Evolutionary conservation across 345 rosid genomes (phyloP), one percentile per base, ranked within the genome.

Genomic region (Citrus trifoliata): DNA sequence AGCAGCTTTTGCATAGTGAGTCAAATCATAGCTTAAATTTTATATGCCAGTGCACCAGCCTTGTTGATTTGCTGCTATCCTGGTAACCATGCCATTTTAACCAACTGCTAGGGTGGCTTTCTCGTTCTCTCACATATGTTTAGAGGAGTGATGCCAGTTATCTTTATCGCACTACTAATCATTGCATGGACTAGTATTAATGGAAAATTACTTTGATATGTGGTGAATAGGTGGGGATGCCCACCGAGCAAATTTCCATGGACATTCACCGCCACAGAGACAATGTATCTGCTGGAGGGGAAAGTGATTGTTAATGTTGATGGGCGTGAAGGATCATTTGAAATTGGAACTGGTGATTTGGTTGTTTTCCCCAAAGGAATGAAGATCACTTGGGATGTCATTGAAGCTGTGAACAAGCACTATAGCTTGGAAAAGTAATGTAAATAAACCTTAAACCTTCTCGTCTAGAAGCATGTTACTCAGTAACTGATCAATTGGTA

Each of bases 341-440:
- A 83, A 78, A 85, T 87, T 28, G 78, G 84, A 33, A 82, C 85
- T 13, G 87, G 90, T 33, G 88, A 88, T 82, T 78, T 88, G 85
- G 88, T 79, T 67, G 81, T 85, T 13, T 88, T 88, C 40, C 88
- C 90, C 12, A 79, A 85, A 77, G 90, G 90, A 46, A 88, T 88
- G 90, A 87, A 83, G 60, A 76, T 85, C 58, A 80, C 82, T 51
- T 88, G 87, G 87, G 83, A 88, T 73, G 83, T 85, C 48, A 30
- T 83, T 27, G 87, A 85, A 84, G 74, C 84, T 70, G 88, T 88
- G 27, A 76, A 56, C 79, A 88, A 88, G 87, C 88, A 85, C 74
- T 88, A 83, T 55, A 79, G 81, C 76, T 53, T 85, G 85, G 84
- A 85, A 48, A 59, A 82, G 74, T 73, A 67, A 63, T 56, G 78